Conservation (phyloP, 768 basidiomycete genomes). For the Dictyophora rubrovolvata region DNA sequence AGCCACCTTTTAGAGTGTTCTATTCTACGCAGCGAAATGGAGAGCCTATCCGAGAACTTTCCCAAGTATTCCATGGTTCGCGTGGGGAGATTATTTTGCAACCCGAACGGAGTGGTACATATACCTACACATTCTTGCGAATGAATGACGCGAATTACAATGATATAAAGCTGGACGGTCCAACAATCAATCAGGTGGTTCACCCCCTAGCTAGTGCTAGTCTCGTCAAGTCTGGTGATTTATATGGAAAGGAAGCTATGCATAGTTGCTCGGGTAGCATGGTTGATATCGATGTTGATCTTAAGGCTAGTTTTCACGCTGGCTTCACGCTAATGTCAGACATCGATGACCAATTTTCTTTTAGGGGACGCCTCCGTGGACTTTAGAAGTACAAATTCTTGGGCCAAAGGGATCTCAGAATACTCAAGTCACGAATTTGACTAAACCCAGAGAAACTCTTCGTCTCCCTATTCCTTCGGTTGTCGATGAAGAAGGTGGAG, state of each 20-base stretch:
- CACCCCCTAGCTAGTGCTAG: slow-evolving; percentile 80
- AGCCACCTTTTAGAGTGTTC: slow-evolving; percentile 78
- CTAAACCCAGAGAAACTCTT: slow-evolving; percentile 42
- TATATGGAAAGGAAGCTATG: slow-evolving; percentile 37
- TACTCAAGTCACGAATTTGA: slow-evolving; percentile 45
- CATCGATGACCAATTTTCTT: neutral
- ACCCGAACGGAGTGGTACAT: slow-evolving; percentile 79
- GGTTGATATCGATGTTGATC: slow-evolving; percentile 71
- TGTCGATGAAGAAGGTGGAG: slow-evolving; percentile 59
- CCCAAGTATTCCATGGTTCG: slow-evolving; percentile 53
- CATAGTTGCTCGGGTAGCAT: slow-evolving; percentile 66
- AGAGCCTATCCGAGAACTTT: slow-evolving; percentile 47
- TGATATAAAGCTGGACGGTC: slow-evolving; percentile 60
- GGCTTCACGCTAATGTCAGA: neutral
- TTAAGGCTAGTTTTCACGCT: slow-evolving; percentile 49
- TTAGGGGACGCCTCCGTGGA: slow-evolving; percentile 88
- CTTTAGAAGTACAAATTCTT: slow-evolving; percentile 70
- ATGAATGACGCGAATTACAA: slow-evolving; percentile 82
- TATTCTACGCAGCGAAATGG: slow-evolving; percentile 68
- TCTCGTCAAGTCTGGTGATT: slow-evolving; percentile 47
- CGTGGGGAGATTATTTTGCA: slow-evolving; percentile 76
- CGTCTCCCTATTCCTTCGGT: slow-evolving; percentile 58
- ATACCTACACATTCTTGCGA: slow-evolving; percentile 69
- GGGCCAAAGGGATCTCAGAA: slow-evolving; percentile 59
- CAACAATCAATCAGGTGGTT: slow-evolving; percentile 77